These are phyloP conservation scores for Auricularia cornea DNA, from an alignment of 768 basidiomycete genomes.

Conservation along the genomic window DNA sequence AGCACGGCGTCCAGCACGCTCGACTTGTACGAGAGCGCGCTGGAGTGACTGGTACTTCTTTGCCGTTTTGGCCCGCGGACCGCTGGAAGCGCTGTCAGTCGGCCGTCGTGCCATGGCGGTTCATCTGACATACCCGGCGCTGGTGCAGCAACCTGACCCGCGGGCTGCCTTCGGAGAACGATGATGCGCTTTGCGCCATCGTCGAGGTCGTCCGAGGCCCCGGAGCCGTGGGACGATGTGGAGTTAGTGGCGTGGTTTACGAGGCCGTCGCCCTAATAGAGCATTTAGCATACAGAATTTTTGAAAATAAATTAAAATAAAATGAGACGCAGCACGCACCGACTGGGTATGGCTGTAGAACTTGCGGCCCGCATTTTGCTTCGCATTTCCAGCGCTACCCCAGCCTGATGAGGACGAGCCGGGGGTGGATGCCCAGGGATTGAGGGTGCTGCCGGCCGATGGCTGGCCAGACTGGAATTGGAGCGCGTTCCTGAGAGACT, in stretches of 20 bases:
- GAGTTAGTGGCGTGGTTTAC: conserved; percentile 59
- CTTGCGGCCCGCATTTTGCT: conserved; percentile 61
- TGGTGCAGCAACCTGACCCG: not conserved
- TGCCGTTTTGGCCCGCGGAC: conserved; percentile 24
- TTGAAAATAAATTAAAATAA: conserved; percentile 4
- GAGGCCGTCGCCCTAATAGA: conserved; percentile 43
- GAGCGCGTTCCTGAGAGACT: conserved; percentile 69
- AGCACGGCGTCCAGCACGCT: conserved; percentile 58
- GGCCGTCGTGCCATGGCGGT: too few relatives aligned
- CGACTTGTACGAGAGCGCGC: conserved; percentile 32
- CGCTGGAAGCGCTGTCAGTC: too few relatives aligned
- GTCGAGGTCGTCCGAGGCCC: conserved; percentile 8
- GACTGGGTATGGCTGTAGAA: conserved; percentile 63
- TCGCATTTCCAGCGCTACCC: conserved; percentile 58
- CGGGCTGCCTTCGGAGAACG: not conserved
- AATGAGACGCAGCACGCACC: conserved; percentile 23
- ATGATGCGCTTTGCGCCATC: not conserved
- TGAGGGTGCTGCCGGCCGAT: conserved; percentile 30
- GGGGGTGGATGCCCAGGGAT: conserved; percentile 21
- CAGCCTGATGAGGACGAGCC: conserved; percentile 40
- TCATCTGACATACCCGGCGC: not conserved
- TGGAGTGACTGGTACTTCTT: conserved; percentile 55
- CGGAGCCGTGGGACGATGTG: conserved; percentile 16
- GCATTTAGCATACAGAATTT: not conserved
- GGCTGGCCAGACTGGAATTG: conserved; percentile 37